phyloP scores from a whole-genome alignment of 331 rosid genomes.

The Malus hybrid region DNA sequence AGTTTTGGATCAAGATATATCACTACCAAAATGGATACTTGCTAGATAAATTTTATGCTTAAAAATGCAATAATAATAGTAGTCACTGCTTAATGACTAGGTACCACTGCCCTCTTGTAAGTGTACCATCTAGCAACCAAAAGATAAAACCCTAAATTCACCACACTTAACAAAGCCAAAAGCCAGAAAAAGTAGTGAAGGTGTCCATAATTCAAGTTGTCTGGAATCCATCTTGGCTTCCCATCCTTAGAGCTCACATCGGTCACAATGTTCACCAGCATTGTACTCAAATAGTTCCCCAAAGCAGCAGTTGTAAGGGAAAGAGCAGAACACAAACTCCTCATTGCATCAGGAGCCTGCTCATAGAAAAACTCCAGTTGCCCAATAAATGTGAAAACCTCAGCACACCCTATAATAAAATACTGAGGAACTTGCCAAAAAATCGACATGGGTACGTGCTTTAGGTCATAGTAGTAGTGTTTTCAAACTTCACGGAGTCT shows the following conservation, averaged over 20 bases:
- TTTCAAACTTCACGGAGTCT: not conserved
- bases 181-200: conserved; percentile 11
- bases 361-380: conserved; percentile 4
- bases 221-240: not conserved
- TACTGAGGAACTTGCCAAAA: conserved; percentile 14
- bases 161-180: conserved; percentile 1
- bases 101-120: conserved; percentile 3
- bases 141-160: conserved; percentile 9
- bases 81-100: not conserved
- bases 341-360: conserved; percentile 14
- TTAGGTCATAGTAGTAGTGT: conserved; percentile 4
- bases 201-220: conserved; percentile 14
- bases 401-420: conserved; percentile 14
- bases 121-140: conserved; percentile 10
- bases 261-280: conserved; percentile 7
- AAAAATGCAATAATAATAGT: not conserved
- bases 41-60: not conserved
- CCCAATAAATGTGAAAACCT: conserved; percentile 7
- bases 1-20: not conserved
- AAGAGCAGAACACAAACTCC: conserved; percentile 5
- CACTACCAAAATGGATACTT: not conserved
- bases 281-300: conserved; percentile 9
- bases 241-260: conserved; percentile 2
- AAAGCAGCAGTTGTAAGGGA: not conserved
- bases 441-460: conserved; percentile 3